Evolutionary conservation across 2,329 filamentous ascomycete genomes (phyloP).

Genomic region (Aspergillus fumigatus): DNA sequence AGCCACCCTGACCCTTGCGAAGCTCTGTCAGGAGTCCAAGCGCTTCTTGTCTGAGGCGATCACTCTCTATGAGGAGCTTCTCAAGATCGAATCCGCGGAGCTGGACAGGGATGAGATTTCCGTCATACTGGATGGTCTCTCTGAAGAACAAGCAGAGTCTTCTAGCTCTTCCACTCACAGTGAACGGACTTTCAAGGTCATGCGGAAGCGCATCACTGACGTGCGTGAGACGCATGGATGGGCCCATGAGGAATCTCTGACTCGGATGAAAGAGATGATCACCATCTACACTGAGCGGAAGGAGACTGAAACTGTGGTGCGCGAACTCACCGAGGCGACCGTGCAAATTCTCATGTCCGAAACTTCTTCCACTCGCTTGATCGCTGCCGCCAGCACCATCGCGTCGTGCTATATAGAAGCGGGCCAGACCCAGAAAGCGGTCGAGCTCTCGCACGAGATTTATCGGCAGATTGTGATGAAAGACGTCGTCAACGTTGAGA

Average conservation of each 20-base stretch:
- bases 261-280: constrained; percentile 35
- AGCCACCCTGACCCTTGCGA: constrained; percentile 33
- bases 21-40: constrained; percentile 37
- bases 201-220: constrained; percentile 27
- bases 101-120: constrained; percentile 33
- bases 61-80: constrained; percentile 34
- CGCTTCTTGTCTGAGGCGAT: constrained; percentile 33
- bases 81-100: constrained; percentile 29
- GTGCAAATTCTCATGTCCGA: constrained; percentile 31
- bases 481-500: constrained; percentile 19
- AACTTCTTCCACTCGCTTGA: constrained; percentile 26
- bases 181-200: constrained; percentile 26
- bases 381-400: constrained; percentile 26
- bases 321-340: constrained; percentile 32
- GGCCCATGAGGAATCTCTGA: constrained; percentile 38
- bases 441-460: constrained; percentile 30
- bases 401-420: constrained; percentile 31
- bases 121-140: constrained; percentile 32
- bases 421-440: constrained; percentile 25
- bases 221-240: constrained; percentile 34
- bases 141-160: constrained; percentile 34
- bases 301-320: constrained; percentile 26
- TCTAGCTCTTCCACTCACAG: constrained; percentile 26
- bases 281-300: constrained; percentile 32
- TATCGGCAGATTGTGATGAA: constrained; percentile 35